Percentiles rank a stretch among this genome's conserved stretches.
These are phyloP conservation scores for Aspergillus neoniger DNA, from an alignment of 2,329 filamentous ascomycete genomes.

Conservation along the genomic window DNA sequence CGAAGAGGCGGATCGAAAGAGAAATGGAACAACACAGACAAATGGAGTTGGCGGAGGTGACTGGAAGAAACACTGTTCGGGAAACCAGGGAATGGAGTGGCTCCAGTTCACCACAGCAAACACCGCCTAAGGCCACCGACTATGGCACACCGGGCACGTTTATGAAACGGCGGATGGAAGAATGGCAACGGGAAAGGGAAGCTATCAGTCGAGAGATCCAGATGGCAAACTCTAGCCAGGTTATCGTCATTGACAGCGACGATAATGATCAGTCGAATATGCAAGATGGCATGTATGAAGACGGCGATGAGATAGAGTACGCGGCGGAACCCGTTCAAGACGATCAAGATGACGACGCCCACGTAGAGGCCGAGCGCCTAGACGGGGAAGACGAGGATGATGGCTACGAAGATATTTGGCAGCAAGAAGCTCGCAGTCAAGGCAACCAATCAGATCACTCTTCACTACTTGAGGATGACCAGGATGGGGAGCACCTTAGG, in stretches of 20 bases:
- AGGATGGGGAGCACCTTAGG: conserved; percentile 25
- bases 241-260: conserved; percentile 50
- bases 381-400: conserved; percentile 33
- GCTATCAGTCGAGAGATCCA: conserved; percentile 47
- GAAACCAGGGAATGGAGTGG: conserved; percentile 7
- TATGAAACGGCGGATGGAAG: conserved; percentile 38
- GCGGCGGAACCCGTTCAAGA: conserved; percentile 7
- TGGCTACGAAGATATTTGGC: conserved; percentile 51
- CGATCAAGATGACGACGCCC: conserved; percentile 16
- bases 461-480: conserved; percentile 19
- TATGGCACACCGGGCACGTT: conserved; percentile 20
- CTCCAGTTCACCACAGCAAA: conserved; percentile 14
- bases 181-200: conserved; percentile 50
- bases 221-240: conserved; percentile 43
- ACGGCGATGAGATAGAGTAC: conserved; percentile 8
- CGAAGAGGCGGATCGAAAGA: conserved; percentile 34
- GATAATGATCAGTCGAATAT: conserved; percentile 22
- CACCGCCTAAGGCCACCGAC: background rate
- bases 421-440: conserved; percentile 46
- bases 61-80: background rate
- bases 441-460: conserved; percentile 34
- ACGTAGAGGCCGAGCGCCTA: conserved; percentile 19
- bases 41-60: conserved; percentile 1
- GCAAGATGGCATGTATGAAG: conserved; percentile 1
- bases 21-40: conserved; percentile 15